phyloP scores from a whole-genome alignment of 257 asterid genomes.

The Solanum raphanifolium region DNA sequence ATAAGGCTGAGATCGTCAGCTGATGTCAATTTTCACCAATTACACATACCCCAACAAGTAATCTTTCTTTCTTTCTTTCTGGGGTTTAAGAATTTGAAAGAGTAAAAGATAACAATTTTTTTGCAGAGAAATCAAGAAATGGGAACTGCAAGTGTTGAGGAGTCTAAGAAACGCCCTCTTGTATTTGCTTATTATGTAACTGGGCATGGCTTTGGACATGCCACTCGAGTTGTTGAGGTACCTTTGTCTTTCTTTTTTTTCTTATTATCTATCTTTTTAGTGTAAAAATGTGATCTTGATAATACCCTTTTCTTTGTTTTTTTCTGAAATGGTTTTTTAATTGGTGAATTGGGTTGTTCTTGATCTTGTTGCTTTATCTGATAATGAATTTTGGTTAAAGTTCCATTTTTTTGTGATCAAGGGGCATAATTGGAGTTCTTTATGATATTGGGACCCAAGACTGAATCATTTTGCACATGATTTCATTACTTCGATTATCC shows the following conservation, averaged over 20 bases:
- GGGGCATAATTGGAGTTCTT: not conserved
- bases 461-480: not conserved
- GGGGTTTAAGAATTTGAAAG: not conserved
- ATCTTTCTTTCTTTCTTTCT: not conserved
- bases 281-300: not conserved
- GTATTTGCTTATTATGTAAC: slow-evolving; percentile 90
- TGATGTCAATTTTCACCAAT: not conserved
- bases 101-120: not conserved
- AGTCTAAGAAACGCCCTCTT: slow-evolving; percentile 29
- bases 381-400: not conserved
- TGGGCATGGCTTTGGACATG: slow-evolving; percentile 98
- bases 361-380: not conserved
- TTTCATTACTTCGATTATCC: not conserved
- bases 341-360: not conserved
- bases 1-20: not conserved
- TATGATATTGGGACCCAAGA: not conserved
- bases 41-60: not conserved
- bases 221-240: slow-evolving; percentile 95
- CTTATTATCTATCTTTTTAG: not conserved
- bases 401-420: not conserved
- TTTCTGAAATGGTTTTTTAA: not conserved
- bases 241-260: not conserved
- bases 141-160: slow-evolving; percentile 22
- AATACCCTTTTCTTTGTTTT: not conserved
- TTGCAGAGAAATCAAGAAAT: slow-evolving; percentile 10